Conservation (phyloP, 176 grass and related monocot species). For the Secale cereale region DNA sequence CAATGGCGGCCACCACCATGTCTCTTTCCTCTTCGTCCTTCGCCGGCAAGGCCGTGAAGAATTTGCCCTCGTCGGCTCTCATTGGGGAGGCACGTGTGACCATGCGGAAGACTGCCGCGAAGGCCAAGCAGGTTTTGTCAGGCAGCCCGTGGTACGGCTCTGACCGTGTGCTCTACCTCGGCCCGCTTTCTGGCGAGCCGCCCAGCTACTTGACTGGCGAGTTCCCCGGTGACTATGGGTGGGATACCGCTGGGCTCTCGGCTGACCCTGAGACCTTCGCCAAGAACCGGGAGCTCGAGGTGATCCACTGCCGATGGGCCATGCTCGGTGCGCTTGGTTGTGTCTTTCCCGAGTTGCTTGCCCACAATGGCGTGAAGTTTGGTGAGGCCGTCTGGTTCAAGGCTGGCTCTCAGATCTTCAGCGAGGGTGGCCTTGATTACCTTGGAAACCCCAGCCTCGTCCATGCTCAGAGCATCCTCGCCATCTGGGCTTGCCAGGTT, state of each 20-base stretch:
- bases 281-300: slow-evolving; percentile 84
- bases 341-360: slow-evolving; percentile 77
- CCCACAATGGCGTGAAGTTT: slow-evolving; percentile 81
- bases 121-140: slow-evolving; percentile 35
- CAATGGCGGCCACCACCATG: too few relatives aligned
- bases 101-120: slow-evolving; percentile 55
- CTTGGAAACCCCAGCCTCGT: slow-evolving; percentile 81
- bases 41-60: too few relatives aligned
- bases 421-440: slow-evolving; percentile 83
- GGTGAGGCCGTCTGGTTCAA: slow-evolving; percentile 97
- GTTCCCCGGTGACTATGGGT: slow-evolving; percentile 88
- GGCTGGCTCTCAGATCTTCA: slow-evolving; percentile 79
- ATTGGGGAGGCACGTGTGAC: neutral
- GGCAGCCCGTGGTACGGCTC: slow-evolving; percentile 85
- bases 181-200: slow-evolving; percentile 72
- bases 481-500: slow-evolving; percentile 82
- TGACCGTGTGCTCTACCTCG: slow-evolving; percentile 75
- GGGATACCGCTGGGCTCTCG: slow-evolving; percentile 71
- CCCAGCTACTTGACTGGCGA: slow-evolving; percentile 83
- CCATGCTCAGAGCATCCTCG: slow-evolving; percentile 86
- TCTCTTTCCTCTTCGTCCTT: too few relatives aligned
- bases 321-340: slow-evolving; percentile 86
- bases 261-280: slow-evolving; percentile 88
- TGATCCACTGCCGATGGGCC: slow-evolving; percentile 82
- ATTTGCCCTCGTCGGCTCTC: too few relatives aligned